Conservation (phyloP, 2,329 filamentous ascomycete species). For the Penicillium sp. region DNA sequence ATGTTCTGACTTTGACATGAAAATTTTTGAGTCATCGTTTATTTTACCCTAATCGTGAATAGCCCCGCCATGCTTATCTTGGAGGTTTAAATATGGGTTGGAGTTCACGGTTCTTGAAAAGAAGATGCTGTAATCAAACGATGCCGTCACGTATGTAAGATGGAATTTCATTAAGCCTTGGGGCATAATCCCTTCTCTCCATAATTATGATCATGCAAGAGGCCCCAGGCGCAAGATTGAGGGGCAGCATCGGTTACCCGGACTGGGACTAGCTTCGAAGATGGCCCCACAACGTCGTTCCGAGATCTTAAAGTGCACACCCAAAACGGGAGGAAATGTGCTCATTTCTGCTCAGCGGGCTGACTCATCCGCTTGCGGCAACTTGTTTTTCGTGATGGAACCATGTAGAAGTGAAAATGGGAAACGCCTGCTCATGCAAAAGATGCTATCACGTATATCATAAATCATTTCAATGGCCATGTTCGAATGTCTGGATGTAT, state of each 20-base stretch:
- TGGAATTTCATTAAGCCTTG: too few species aligned
- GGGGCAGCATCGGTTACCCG: background rate
- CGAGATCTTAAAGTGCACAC: background rate
- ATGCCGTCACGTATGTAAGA: too few species aligned
- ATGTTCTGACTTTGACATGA: too few species aligned
- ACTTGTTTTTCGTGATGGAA: background rate
- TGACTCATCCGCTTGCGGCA: background rate
- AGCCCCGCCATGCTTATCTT: too few species aligned
- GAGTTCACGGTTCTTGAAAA: too few species aligned
- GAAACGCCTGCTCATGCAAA: background rate
- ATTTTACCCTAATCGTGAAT: too few species aligned
- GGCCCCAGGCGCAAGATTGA: background rate
- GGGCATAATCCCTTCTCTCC: too few species aligned
- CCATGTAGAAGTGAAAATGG: background rate
- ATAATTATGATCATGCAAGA: background rate
- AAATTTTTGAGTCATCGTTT: too few species aligned
- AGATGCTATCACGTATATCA: background rate
- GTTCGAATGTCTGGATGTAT: conserved; percentile 50
- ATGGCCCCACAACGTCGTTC: too few species aligned
- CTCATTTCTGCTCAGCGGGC: conserved; percentile 29
- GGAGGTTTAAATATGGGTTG: too few species aligned
- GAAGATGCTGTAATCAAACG: too few species aligned
- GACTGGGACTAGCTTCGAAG: background rate
- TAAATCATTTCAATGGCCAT: conserved; percentile 22
- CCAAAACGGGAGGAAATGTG: conserved; percentile 21